Base-by-base conservation (phyloP, 371 early-diverging fungal genomes). In the Mucor lusitanicus region DNA sequence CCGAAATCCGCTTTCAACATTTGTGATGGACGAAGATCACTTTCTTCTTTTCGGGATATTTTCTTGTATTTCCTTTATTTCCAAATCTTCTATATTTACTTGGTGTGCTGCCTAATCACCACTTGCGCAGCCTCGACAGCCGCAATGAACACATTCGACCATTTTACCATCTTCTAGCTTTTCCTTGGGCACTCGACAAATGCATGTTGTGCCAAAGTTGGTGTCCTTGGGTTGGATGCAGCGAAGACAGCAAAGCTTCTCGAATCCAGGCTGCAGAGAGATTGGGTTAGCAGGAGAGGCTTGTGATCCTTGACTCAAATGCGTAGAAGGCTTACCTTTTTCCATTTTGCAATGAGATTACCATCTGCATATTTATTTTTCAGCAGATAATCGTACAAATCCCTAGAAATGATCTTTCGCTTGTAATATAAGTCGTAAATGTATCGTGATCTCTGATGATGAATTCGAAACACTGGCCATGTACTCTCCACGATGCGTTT, bases 141-240 rank as follows among this genome's bases (percentile, higher is more conserved):
- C 99, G 74, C 99, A 99, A 72, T 95, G 95, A 53, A 92, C 88
- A 73, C 99, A 99, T 77, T 97, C 96, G 21, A 98, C 88, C 6
- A 92, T 85, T 65, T 92, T 90, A 39, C 92, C 96, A 68, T 94
- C 94, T 69, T 94, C 92, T 55, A 98, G 76, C 69, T 94, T 95
- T 54, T 84, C 88, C 74, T 91, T 92, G 7, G 99, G 99, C 28
- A 99, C 98, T 64, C 99, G 91, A 85, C 99, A 99, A 9, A 98
- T 92, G 79, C 99, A 99, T 9, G 96, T 92, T 8, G 97, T 98
- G 27, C 98, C 98, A 83, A 94, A 96, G 78, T 97, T 98, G 32
- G 97, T 99, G 73, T 99, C 99, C 67, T 89, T 89, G 40, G 98
- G 92, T 71, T 99, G 99, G 58, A 99, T 94, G 77, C 99, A 99